Evolutionary conservation across 345 rosid genomes (phyloP).

Genomic region (Angophora floribunda): DNA sequence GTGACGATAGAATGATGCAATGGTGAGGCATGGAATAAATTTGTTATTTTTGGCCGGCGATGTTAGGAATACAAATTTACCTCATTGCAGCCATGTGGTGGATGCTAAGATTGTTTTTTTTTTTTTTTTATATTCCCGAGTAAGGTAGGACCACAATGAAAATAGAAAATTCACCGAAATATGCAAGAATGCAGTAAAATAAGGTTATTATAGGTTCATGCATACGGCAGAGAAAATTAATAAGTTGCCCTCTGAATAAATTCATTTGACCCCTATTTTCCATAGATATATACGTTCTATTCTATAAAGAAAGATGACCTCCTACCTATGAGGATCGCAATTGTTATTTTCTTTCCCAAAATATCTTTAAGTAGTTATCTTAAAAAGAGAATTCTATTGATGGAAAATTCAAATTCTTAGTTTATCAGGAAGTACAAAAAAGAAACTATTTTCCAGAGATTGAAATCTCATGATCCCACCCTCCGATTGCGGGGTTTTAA

Average conservation of each 20-base stretch:
- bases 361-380: not conserved
- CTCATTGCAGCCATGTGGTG: not conserved
- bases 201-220: not conserved
- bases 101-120: not conserved
- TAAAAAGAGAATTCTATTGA: not conserved
- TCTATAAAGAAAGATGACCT: not conserved
- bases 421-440: not conserved
- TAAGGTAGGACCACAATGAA: not conserved
- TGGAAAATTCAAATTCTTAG: not conserved
- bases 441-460: not conserved
- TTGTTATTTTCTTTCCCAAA: not conserved
- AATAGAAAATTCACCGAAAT: not conserved
- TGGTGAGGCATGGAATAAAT: not conserved
- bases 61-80: not conserved
- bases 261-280: not conserved
- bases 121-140: not conserved
- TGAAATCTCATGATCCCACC: not conserved
- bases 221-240: not conserved
- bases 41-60: not conserved
- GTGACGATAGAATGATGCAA: not conserved
- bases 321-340: not conserved
- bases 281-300: not conserved
- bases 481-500: not conserved
- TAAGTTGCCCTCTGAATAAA: not conserved
- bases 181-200: not conserved